These are phyloP conservation scores for Lentinula detonsa DNA, from an alignment of 768 basidiomycete genomes.

Conservation along the genomic window DNA sequence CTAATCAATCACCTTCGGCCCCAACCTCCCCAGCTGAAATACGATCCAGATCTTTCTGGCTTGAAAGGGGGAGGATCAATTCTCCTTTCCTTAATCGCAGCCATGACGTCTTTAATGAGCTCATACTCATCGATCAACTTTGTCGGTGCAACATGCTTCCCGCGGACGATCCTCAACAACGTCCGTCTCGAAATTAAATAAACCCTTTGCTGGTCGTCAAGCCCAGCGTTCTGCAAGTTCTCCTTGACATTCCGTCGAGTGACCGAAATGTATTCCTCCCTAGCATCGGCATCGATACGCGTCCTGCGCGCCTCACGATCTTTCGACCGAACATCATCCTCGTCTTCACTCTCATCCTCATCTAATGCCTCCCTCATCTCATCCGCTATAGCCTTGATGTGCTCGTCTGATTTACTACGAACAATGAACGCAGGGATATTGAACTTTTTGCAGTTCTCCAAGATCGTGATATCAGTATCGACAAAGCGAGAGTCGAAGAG, in stretches of 20 bases:
- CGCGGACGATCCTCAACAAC: neutral
- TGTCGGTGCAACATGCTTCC: neutral
- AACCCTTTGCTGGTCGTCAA: neutral
- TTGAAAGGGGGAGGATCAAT: neutral
- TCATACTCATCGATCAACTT: constrained; percentile 3
- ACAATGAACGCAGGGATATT: constrained; percentile 28
- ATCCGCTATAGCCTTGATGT: constrained; percentile 1
- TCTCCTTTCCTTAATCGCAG: neutral
- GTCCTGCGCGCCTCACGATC: neutral
- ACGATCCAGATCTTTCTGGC: too few relatives aligned
- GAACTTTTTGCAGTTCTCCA: constrained; percentile 22
- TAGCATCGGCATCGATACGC: neutral
- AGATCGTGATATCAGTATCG: constrained; percentile 25
- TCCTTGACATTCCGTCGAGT: constrained; percentile 1
- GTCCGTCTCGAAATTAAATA: neutral
- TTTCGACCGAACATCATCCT: neutral
- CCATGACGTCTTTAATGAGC: neutral
- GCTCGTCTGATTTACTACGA: constrained; percentile 27
- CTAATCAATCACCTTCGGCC: too few relatives aligned
- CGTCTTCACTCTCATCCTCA: constrained; percentile 1
- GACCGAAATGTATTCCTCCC: neutral
- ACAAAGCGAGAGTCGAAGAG: constrained; percentile 27
- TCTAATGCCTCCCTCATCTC: neutral
- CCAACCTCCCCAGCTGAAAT: too few relatives aligned
- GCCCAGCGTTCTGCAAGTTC: neutral